phyloP scores from a whole-genome alignment of 371 early-diverging fungal species.

The Apophysomyces variabilis region DNA sequence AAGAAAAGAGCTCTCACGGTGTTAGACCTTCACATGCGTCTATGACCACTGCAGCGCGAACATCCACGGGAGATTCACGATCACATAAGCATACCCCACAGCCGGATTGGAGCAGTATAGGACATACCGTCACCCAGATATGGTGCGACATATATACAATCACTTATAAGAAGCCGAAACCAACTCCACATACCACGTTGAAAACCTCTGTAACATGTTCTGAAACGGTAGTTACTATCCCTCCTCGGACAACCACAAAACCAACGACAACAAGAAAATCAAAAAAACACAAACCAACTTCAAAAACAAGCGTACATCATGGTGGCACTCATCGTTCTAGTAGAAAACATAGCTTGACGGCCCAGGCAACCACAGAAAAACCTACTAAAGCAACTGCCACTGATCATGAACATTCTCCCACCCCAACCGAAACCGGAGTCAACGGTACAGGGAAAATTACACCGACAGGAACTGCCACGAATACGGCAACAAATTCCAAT shows the following conservation, averaged over 20 bases:
- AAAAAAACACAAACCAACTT: background rate
- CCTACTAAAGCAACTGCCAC: background rate
- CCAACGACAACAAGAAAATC: background rate
- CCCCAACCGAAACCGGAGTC: background rate
- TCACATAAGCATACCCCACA: background rate
- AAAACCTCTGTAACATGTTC: background rate
- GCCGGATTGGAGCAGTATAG: conserved; percentile 7
- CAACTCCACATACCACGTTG: background rate
- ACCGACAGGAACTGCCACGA: too few relatives aligned
- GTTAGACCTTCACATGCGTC: background rate
- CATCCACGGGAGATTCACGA: background rate
- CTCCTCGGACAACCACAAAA: background rate
- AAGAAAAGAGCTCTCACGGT: background rate
- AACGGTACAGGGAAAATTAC: too few relatives aligned
- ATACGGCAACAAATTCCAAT: too few relatives aligned
- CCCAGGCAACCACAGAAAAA: background rate
- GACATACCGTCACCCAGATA: conserved; percentile 1
- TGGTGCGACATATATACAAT: background rate
- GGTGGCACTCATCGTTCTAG: background rate
- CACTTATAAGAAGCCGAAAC: background rate
- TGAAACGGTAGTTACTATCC: background rate
- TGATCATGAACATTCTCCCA: background rate
- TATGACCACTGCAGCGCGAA: background rate
- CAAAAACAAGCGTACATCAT: background rate
- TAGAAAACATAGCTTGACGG: background rate